Evolutionary conservation across 164 flowering plant species (phyloP).

Genomic region (Buxus sempervirens): DNA sequence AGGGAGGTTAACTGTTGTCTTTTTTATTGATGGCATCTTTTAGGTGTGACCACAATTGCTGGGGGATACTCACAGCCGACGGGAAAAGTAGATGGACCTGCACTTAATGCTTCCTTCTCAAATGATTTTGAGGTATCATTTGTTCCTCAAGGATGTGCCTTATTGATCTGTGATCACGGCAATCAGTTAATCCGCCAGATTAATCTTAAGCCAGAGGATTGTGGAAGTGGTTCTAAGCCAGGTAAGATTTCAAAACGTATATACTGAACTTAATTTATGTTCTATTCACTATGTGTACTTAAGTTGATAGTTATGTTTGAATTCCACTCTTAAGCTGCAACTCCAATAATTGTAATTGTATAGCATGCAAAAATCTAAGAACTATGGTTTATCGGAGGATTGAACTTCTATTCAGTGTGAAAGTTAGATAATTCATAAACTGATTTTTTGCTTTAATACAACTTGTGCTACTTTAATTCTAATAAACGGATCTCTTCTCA

Average conservation of each 20-base stretch:
- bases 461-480: too few species aligned
- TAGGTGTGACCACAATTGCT: slow-evolving; percentile 87
- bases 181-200: slow-evolving; percentile 62
- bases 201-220: slow-evolving; percentile 55
- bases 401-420: too few species aligned
- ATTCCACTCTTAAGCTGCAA: not conserved
- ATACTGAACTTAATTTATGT: not conserved
- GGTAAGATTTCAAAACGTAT: slow-evolving; percentile 27
- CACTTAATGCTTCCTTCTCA: slow-evolving; percentile 67
- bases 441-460: too few species aligned
- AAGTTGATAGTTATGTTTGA: not conserved
- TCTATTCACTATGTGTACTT: not conserved
- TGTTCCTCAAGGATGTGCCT: slow-evolving; percentile 49
- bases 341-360: too few species aligned
- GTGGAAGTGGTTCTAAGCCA: slow-evolving; percentile 31
- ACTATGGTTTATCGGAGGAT: not conserved
- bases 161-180: slow-evolving; percentile 68
- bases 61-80: slow-evolving; percentile 45
- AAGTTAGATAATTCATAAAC: too few species aligned
- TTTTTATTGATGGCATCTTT: not conserved
- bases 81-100: slow-evolving; percentile 74
- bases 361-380: too few species aligned
- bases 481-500: too few species aligned
- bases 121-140: slow-evolving; percentile 59
- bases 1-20: not conserved